phyloP scores from a whole-genome alignment of 345 rosid species.

The Citrus australasica region DNA sequence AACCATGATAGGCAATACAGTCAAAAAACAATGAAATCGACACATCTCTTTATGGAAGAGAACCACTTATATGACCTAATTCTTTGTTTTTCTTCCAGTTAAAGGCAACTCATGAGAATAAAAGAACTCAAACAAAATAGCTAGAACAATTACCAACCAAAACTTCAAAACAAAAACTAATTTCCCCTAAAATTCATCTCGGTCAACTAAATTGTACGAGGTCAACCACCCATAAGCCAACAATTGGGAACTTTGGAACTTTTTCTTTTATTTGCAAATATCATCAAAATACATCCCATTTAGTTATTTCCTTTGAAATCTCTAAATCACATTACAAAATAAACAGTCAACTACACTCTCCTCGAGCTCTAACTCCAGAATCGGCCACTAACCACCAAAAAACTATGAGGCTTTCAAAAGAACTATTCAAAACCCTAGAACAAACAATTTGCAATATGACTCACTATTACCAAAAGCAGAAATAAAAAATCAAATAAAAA shows the following conservation, averaged over 20 bases:
- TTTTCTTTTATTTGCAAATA: neutral
- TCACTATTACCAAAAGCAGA: neutral
- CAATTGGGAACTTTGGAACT: neutral
- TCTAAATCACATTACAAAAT: too few species aligned
- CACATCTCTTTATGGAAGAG: neutral
- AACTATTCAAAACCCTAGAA: slow-evolving; percentile 1
- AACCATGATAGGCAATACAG: neutral
- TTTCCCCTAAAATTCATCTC: neutral
- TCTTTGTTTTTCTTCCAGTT: neutral
- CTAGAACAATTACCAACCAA: neutral
- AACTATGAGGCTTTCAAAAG: neutral
- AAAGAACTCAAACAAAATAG: neutral
- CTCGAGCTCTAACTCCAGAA: neutral
- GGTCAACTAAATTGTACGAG: neutral
- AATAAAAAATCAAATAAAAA: neutral
- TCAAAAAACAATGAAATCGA: neutral
- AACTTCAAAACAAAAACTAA: neutral
- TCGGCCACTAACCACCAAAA: neutral
- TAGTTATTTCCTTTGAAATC: neutral
- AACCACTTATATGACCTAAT: neutral
- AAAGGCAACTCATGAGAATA: neutral
- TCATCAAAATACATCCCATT: neutral
- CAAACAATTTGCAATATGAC: neutral
- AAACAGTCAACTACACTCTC: neutral
- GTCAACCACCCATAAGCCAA: neutral